Base-by-base conservation (phyloP, 1,284 basidiomycete genomes). In the Apiotrichum porosum region DNA sequence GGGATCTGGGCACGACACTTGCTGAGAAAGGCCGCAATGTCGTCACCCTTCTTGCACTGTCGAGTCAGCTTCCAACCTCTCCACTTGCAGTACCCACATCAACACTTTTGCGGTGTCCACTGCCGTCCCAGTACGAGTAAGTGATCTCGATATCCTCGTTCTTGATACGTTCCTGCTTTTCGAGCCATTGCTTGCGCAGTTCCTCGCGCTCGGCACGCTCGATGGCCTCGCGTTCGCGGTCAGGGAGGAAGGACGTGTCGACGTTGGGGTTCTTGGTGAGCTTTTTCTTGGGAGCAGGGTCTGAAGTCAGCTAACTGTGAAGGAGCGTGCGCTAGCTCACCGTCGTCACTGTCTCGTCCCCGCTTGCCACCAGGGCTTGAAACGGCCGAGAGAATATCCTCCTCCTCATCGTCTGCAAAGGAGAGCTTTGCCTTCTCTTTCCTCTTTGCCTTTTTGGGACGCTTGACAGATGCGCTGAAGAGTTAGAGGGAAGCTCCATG, bases 51-150 rank as follows among this genome's bases (percentile, higher is more conserved):
- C 78, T 90, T 95, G 74, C 92, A 97, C 90, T 95, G 66, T 22
- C 17, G 23, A 18, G 26, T 37, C 48, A 32, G n/a, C 30, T 15
- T 18, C n/a, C 6, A 23, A 37, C 23, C 13, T 6, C 13, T 18
- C 9, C 10, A 23, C 4, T 15, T 22, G 19, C 12, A 36, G 33
- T 13, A 78, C 87, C 72, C 67, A 94, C 93, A 62, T 78, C 79
- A 15, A 95, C 93, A 30, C 83, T 85, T 76, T 94, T 97, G 35
- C 94, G 79, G 74, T 98, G 95, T 0, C 95, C 95, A 62, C 86
- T 92, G 5, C 94, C 94, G 66, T 99, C 94, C 95, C 95, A 99
- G 73, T 86, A 98, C 0, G 91, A 95, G 68, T 97, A 99, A 0
- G 85, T 66, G 41, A 72, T 66, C 54, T 71, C 65, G 30, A 71